phyloP scores from a whole-genome alignment of 2,329 filamentous ascomycete species.

The Juglanconis oblonga region DNA sequence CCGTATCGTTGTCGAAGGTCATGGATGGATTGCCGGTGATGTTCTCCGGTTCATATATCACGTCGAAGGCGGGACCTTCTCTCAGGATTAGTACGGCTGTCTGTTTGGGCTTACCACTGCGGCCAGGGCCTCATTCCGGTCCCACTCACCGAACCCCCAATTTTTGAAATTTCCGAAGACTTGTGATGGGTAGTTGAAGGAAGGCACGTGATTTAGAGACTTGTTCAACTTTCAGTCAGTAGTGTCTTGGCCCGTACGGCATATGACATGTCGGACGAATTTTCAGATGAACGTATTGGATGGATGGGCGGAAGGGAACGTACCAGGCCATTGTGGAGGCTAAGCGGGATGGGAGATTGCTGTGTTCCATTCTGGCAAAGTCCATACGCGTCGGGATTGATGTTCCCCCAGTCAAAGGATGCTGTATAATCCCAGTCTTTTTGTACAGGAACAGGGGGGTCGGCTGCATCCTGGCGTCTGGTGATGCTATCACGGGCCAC shows the following conservation, averaged over 20 bases:
- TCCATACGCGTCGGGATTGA: conserved; percentile 26
- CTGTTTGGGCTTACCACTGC: neutral
- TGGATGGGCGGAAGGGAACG: too few relatives aligned
- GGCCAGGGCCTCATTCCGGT: conserved; percentile 24
- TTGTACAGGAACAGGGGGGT: neutral
- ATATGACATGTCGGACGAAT: too few relatives aligned
- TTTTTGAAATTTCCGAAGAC: conserved; percentile 41
- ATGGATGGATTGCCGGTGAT: conserved; percentile 37
- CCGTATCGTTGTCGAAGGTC: conserved; percentile 42
- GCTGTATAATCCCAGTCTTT: conserved; percentile 30
- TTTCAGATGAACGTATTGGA: too few relatives aligned
- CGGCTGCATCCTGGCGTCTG: too few relatives aligned
- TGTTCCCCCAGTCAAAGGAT: conserved; percentile 38
- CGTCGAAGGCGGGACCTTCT: conserved; percentile 22
- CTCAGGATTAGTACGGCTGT: neutral
- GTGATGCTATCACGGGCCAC: too few relatives aligned
- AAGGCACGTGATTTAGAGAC: conserved; percentile 35
- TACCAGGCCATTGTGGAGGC: conserved; percentile 33
- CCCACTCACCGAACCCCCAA: conserved; percentile 48
- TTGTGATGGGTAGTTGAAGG: conserved; percentile 38
- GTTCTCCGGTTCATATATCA: conserved; percentile 20
- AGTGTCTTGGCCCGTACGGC: too few relatives aligned
- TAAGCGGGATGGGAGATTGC: conserved; percentile 47
- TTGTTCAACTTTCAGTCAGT: too few relatives aligned
- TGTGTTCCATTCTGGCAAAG: conserved; percentile 48